A percentile compares a stretch with the other conserved stretches of the same genome.
phyloP scores from a whole-genome alignment of 148 eudicot species.

The Camellia sinensis region DNA sequence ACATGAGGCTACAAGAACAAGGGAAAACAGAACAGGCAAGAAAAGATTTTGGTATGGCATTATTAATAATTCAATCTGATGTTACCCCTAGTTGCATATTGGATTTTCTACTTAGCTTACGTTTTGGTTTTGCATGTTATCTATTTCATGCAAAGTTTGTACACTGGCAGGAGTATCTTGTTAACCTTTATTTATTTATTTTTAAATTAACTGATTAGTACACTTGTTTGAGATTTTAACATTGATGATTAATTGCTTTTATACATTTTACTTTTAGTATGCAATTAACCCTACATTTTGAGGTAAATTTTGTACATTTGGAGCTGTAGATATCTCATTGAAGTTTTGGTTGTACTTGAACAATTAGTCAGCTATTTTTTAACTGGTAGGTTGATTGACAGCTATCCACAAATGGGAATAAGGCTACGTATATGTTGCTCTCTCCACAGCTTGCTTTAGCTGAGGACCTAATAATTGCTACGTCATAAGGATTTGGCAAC shows the following conservation, averaged over 20 bases:
- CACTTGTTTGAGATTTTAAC: too few relatives aligned
- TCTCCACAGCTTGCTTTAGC: too few relatives aligned
- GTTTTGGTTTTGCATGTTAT: neutral
- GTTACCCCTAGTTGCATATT: neutral
- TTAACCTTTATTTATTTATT: too few relatives aligned
- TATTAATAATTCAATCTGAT: neutral
- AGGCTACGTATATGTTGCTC: too few relatives aligned
- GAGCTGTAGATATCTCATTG: neutral
- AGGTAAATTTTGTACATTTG: neutral
- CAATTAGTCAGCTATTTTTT: neutral
- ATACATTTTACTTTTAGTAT: neutral
- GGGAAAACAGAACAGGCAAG: constrained; percentile 87
- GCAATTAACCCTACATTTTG: neutral
- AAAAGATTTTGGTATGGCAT: constrained; percentile 74
- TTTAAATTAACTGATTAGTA: too few relatives aligned
- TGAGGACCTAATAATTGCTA: too few relatives aligned
- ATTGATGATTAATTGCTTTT: too few relatives aligned
- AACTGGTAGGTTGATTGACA: neutral
- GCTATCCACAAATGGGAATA: too few relatives aligned
- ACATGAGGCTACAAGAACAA: constrained; percentile 93
- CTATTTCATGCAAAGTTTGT: neutral
- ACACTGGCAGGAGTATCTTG: neutral
- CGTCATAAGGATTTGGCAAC: too few relatives aligned
- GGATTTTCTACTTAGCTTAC: neutral
- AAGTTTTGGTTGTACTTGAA: neutral